phyloP scores from a whole-genome alignment of 495 filamentous ascomycete genomes.

The Chaetomidium leptoderma region DNA sequence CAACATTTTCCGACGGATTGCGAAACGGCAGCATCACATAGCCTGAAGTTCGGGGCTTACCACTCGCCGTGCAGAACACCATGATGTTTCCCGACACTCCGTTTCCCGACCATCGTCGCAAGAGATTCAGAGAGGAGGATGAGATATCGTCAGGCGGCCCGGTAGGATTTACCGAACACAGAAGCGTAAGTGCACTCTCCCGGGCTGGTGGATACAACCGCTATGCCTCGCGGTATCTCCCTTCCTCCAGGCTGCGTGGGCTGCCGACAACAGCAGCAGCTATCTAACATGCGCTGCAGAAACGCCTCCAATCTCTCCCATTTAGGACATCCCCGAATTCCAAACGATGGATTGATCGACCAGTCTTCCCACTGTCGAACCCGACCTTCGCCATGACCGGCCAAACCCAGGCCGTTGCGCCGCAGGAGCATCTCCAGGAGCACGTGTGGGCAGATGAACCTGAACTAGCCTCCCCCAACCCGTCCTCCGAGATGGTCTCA shows the following conservation, averaged over 20 bases:
- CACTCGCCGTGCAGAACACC: neutral
- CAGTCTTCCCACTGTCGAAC: slow-evolving; percentile 28
- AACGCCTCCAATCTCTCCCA: slow-evolving; percentile 46
- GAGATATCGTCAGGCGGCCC: slow-evolving; percentile 27
- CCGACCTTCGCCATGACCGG: slow-evolving; percentile 17
- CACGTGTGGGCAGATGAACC: slow-evolving; percentile 30
- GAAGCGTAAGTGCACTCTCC: slow-evolving; percentile 37
- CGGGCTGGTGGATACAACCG: neutral
- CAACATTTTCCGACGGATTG: too few species aligned
- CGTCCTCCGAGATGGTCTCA: slow-evolving; percentile 20
- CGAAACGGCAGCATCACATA: too few species aligned
- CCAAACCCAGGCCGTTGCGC: slow-evolving; percentile 34
- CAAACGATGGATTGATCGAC: slow-evolving; percentile 36
- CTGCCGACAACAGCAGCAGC: neutral
- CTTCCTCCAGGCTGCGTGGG: too few species aligned
- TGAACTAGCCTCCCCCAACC: slow-evolving; percentile 14
- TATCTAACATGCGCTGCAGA: slow-evolving; percentile 31
- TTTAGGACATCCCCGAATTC: slow-evolving; percentile 40
- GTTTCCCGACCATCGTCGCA: slow-evolving; percentile 28
- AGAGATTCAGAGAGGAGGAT: slow-evolving; percentile 35
- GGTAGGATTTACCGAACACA: slow-evolving; percentile 46
- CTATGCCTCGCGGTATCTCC: neutral
- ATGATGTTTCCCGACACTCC: slow-evolving; percentile 15
- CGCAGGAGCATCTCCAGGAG: slow-evolving; percentile 28
- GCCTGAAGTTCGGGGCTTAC: too few species aligned